Evolutionary conservation across 441 rosid species (phyloP).

Genomic region (Populus trichocarpa): DNA sequence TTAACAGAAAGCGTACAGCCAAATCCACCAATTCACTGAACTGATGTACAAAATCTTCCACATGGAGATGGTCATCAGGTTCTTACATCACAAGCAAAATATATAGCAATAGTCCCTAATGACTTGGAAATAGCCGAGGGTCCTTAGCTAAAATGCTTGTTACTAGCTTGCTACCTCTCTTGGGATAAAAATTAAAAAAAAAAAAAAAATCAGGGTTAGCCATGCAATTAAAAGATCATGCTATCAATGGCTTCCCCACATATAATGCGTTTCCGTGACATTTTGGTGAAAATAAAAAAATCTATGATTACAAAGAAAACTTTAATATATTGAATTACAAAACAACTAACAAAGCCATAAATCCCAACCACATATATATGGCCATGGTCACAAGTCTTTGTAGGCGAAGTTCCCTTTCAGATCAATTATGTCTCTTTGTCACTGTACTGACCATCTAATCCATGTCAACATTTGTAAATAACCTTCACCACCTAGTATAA

Average conservation of each 20-base stretch:
- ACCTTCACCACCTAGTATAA: not conserved
- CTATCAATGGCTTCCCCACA: not conserved
- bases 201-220: not conserved
- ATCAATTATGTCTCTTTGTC: too few species aligned
- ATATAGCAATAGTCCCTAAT: not conserved
- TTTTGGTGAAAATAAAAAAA: too few species aligned
- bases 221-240: not conserved
- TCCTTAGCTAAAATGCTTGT: not conserved
- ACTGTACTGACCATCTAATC: too few species aligned
- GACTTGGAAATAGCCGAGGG: not conserved
- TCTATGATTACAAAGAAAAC: too few species aligned
- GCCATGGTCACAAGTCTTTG: too few species aligned
- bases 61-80: not conserved
- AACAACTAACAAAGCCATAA: too few species aligned
- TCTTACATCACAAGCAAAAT: not conserved
- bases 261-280: too few species aligned
- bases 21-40: not conserved
- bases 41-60: not conserved
- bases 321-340: too few species aligned
- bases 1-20: not conserved
- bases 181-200: not conserved
- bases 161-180: not conserved
- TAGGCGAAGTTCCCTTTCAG: too few species aligned
- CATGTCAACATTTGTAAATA: too few species aligned
- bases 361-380: too few species aligned